These are phyloP conservation scores for Quillaja saponaria DNA, from an alignment of 306 rosid genomes.

Conservation along the genomic window DNA sequence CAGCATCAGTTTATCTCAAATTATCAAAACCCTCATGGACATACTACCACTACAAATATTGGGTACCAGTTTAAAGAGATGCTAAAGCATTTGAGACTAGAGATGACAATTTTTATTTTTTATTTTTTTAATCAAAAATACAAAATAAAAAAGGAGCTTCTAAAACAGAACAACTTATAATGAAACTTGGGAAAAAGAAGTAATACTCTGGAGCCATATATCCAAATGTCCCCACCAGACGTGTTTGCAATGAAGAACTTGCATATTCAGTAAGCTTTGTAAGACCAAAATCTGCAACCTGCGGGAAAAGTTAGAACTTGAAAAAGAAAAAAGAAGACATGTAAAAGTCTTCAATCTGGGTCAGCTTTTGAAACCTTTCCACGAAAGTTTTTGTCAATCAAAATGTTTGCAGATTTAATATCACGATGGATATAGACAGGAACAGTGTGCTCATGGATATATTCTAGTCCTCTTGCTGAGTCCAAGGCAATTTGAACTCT, in stretches of 20 bases:
- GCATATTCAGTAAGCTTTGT: conserved; percentile 61
- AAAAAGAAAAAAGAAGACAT: neutral
- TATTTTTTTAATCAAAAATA: neutral
- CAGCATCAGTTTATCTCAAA: no score
- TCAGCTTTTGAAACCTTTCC: conserved; percentile 55
- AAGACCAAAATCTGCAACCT: conserved; percentile 85
- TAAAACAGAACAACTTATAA: neutral
- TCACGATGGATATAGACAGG: conserved; percentile 80
- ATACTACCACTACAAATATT: no score
- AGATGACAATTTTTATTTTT: neutral
- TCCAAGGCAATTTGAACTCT: conserved; percentile 80
- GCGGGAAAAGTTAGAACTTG: conserved; percentile 25
- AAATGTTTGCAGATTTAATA: conserved; percentile 71
- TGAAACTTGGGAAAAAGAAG: neutral
- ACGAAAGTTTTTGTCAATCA: conserved; percentile 66
- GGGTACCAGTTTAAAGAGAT: neutral
- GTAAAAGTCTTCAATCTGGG: neutral
- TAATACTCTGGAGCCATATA: conserved; percentile 77
- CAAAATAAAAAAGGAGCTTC: neutral
- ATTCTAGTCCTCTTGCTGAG: conserved; percentile 75
- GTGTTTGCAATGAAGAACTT: conserved; percentile 54
- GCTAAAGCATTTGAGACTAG: neutral
- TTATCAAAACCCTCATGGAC: no score
- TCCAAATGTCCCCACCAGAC: conserved; percentile 81
- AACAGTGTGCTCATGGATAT: conserved; percentile 83